These are phyloP conservation scores for Saccharomycopsis javanensis DNA, from an alignment of 805 yeast species.

Conservation along the genomic window DNA sequence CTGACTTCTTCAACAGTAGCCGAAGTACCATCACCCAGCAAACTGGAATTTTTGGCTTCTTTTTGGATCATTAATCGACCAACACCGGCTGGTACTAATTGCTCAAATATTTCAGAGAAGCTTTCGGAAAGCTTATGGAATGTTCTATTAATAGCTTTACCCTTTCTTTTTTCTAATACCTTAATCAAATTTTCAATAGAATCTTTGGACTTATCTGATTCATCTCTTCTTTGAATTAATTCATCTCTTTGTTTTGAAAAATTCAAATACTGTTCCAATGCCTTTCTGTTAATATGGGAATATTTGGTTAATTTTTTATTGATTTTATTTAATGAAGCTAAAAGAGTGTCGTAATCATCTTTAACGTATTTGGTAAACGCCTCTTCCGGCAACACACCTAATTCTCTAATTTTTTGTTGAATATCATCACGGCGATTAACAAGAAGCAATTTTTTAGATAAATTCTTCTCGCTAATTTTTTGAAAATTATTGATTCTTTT, in stretches of 20 bases:
- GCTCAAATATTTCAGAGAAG: slow-evolving; percentile 66
- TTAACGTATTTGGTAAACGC: slow-evolving; percentile 45
- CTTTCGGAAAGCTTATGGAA: slow-evolving; percentile 67
- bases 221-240: slow-evolving; percentile 53
- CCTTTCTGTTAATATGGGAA: slow-evolving; percentile 79
- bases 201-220: slow-evolving; percentile 56
- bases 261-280: slow-evolving; percentile 69
- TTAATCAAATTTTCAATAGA: slow-evolving; percentile 66
- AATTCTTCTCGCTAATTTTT: slow-evolving; percentile 52
- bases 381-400: slow-evolving; percentile 87
- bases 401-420: slow-evolving; percentile 61
- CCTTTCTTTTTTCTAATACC: slow-evolving; percentile 67
- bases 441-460: slow-evolving; percentile 54
- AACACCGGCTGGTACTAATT: slow-evolving; percentile 72
- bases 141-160: slow-evolving; percentile 70
- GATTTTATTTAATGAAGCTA: slow-evolving; percentile 42
- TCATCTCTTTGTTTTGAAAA: slow-evolving; percentile 67
- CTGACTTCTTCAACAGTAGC: slow-evolving; percentile 9
- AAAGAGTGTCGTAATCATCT: slow-evolving; percentile 41
- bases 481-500: slow-evolving; percentile 49
- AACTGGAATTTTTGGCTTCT: slow-evolving; percentile 22
- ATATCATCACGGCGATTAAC: slow-evolving; percentile 58
- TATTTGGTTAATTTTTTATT: slow-evolving; percentile 51
- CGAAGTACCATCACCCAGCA: slow-evolving; percentile 14
- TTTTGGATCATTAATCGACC: slow-evolving; percentile 65